phyloP scores from a whole-genome alignment of 129 eudicot genomes.

The Mikania micrantha region DNA sequence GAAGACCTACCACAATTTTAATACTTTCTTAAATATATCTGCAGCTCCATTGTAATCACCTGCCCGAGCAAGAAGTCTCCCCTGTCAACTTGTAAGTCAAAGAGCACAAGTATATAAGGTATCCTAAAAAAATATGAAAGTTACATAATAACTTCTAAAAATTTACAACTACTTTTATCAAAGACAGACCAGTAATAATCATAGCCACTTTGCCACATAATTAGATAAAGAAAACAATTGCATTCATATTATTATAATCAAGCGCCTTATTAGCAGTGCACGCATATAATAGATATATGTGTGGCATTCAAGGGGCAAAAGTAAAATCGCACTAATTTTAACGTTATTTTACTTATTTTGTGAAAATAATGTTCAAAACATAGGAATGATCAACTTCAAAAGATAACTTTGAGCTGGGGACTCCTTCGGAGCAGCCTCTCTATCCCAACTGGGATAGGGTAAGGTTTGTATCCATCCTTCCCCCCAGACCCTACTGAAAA shows the following conservation, averaged over 20 bases:
- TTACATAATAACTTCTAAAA: background rate
- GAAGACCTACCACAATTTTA: conserved; percentile 57
- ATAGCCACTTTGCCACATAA: conserved; percentile 5
- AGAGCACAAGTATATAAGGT: conserved; percentile 43
- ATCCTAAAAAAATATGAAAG: conserved; percentile 13
- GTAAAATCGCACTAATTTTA: too few species aligned
- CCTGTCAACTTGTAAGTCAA: conserved; percentile 96
- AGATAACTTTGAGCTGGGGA: too few species aligned
- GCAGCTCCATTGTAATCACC: conserved; percentile 79
- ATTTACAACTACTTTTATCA: background rate
- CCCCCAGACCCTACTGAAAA: too few species aligned
- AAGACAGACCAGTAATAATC: background rate
- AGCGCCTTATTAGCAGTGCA: too few species aligned
- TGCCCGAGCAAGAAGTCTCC: conserved; percentile 94
- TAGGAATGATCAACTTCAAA: too few species aligned
- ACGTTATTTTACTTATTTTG: too few species aligned
- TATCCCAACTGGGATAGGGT: too few species aligned
- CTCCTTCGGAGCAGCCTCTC: too few species aligned
- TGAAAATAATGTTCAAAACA: too few species aligned
- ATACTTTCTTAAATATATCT: conserved; percentile 55
- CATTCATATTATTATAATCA: background rate
- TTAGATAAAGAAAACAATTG: background rate
- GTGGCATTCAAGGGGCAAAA: too few species aligned
- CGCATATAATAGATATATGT: too few species aligned
- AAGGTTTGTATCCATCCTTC: too few species aligned